Base-by-base conservation (phyloP, 371 early-diverging fungal genomes). In the Furculomyces boomerangus region DNA sequence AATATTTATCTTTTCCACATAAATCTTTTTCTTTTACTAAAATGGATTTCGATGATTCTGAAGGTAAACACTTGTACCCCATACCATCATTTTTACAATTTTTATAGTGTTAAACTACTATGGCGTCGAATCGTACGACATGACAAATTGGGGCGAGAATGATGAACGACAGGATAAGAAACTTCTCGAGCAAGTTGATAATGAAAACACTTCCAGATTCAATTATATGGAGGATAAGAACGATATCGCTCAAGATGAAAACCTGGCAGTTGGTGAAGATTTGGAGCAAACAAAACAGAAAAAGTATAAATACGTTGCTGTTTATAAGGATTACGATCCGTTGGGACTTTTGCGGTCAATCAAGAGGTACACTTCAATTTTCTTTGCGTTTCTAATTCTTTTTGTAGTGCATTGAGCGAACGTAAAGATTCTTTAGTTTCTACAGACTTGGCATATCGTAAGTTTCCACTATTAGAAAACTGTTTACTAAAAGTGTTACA, bases 251-350 rank as follows among this genome's bases (percentile, higher is more conserved):
- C 10, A 7, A 7, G 10, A 10, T 10, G 52, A 32, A 8, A 14
- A 14, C 8, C 10, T 10, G 10, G 45, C 24, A 45, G 45, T 20
- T 7, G 22, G 7, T 45, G 45, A 45, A 20, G 45, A 45, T 7
- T 20, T 10, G 22, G 45, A 45, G 45, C 5, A 45, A 20, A 7
- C 27, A 20, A 30, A 13, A 5, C 52, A 30, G 20, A 25, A n/a
- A 5, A 43, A 43, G 22, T 22, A 3, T 7, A n/a, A n/a, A n/a
- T 43, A 43, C 22, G 43, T 20, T 20, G 30, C 52, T n/a, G 52
- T 51, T 10, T 51, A 35, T 35, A 51, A 51, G 35, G 52, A 51
- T 26, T 29, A 31, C 24, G 52, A 51, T 51, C 52, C 52, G 7
- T 26, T 51, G 16, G 52, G 52, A 10, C 52, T 51, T 10, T 30